Evolutionary conservation across 306 rosid species (phyloP), one percentile per base, ranked within the genome.

Genomic region (Crataegus laevigata): DNA sequence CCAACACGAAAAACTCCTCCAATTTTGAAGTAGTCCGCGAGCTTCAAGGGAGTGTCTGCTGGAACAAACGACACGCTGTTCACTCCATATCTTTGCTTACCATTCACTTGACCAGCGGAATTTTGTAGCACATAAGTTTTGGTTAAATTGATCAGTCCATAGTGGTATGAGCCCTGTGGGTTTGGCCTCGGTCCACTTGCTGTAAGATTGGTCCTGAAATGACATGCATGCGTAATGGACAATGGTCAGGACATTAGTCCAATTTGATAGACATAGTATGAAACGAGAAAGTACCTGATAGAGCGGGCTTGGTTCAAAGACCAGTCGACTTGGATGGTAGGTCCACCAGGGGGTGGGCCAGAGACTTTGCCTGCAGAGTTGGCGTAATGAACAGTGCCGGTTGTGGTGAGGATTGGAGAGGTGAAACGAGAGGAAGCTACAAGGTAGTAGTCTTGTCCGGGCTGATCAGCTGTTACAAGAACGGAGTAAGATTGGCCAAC

Each of bases 161-260:
- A 94, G 78, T 94, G 99, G 81, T 94, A 94, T 1, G 99, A 94
- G 0, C 99, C 99, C 84, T 94, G 99, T 4, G 99, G 99, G 82
- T 94, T 94, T 0, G 99, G 99, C 86, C 99, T 79, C 1, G 99
- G 99, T 79, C 99, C 99, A 77, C 99, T 94, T 47, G 99, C 99
- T 21, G 99, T 91, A 61, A 94, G 96, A 85, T 94, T 94, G 10
- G 96, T 86, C 91, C 99, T 91, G 96, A 50, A 83, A 87, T 65
- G 11, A 55, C 50, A 24, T 4, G 6, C 64, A 22, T 1, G 25
- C 0, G 6, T 47, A 25, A 59, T 21, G 8, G 21, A 54, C 8
- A 47, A 6, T 47, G 3, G 54, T 47, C 54, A 15, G 54, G 61
- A 55, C 28, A n/a, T n/a, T n/a, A 55, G 61, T 47, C 54, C 54